A percentile compares a stretch with the other conserved stretches of the same genome.
Evolutionary conservation across 129 eudicot genomes (phyloP).

Genomic region (Logfia minima): DNA sequence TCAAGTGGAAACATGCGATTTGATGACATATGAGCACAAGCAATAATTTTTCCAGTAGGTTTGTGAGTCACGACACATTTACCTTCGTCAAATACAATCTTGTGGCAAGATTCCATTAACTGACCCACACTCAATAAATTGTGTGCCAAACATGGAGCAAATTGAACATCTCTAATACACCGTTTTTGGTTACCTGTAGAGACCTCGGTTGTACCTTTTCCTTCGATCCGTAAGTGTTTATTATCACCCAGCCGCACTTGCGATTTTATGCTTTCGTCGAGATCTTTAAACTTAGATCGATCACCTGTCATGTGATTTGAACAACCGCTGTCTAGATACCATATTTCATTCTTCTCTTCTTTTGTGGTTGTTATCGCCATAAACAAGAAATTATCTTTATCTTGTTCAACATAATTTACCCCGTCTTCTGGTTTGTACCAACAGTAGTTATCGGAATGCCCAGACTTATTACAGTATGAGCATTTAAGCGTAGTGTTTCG

Average conservation of each 20-base stretch:
- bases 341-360: conserved; percentile 1
- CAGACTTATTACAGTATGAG: neutral
- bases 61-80: neutral
- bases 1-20: neutral
- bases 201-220: neutral
- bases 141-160: neutral
- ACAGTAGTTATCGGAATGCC: conserved; percentile 11
- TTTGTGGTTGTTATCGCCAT: neutral
- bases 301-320: neutral
- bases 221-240: neutral
- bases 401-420: conserved; percentile 6
- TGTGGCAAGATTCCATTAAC: neutral
- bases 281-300: neutral
- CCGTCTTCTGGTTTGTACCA: conserved; percentile 17
- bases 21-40: neutral
- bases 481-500: neutral
- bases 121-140: neutral
- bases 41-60: neutral
- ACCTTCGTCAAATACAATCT: neutral
- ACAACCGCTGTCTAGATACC: no score
- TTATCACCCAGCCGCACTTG: no score
- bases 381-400: conserved; percentile 11
- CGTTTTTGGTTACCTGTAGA: neutral
- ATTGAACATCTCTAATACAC: neutral
- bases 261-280: neutral